Evolutionary conservation across 495 filamentous ascomycete species (phyloP), one percentile per base, ranked within the genome.

Genomic region (Elaphomyces granulatus): DNA sequence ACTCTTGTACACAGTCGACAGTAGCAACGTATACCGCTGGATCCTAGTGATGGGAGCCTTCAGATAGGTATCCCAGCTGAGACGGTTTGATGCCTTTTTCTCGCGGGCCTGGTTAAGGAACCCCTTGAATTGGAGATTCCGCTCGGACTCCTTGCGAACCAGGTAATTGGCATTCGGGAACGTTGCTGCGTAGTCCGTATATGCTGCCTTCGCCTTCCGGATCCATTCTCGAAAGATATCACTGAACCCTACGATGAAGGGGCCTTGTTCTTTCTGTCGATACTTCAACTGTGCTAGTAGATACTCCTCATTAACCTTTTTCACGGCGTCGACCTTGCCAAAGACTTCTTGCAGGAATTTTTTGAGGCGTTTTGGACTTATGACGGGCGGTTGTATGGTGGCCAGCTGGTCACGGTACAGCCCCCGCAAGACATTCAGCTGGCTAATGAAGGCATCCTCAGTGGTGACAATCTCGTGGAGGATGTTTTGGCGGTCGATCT

Each of bases 201-300:
- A 99, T 1, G 81, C 78, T 3, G 63, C 60, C 59, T 80, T 84
- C 2, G 92, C 90, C 59, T 95, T 96, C 37, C 90, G 74, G 48
- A 99, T 93, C 90, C 90, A 99, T 59, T 99, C 92, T 42, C 90
- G 70, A 64, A 99, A 99, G 40, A 99, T 86, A 47, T 96, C 90
- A 51, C 87, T 94, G 58, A 95, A 94, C 7, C 92, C 90, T 33
- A 73, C 69, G 43, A 99, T 78, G 70, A 85, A 96, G 0, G 90
- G 90, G 0, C 92, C 90, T 55, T 99, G 87, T 51, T 96, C 90
- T 48, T 88, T 81, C 56, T 99, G 90, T 20, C 92, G 80, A 53
- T 95, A 99, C 46, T 96, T 96, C 47, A 99, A 69, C 56, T 96
- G 90, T 2, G 92, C 80, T 10, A 99, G 63, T n/a, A 99, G 71